Evolutionary conservation across 225 moss, liverwort and hornwort species (phyloP), one percentile per base, ranked within the genome.

Genomic region (Pleurozium schreberi): DNA sequence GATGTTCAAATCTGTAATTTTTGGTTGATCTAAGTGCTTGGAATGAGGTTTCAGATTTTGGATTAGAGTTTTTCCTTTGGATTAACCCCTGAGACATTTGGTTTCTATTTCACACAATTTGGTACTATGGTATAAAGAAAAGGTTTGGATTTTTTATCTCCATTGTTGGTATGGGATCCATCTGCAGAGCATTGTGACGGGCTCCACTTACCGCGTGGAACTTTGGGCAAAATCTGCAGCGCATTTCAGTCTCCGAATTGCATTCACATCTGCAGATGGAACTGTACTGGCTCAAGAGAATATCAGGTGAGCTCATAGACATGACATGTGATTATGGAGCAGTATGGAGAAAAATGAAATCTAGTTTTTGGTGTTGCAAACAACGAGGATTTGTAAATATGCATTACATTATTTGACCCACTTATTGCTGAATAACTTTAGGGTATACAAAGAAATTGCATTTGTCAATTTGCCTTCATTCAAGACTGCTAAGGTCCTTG

Each of bases 131-230:
- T 36, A 28, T 18, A 13, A 36, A 52, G 42, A 42, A 31, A 40
- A 57, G 6, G 30, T 21, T 66, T 23, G 40, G 9, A 13, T 21
- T 34, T 42, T 34, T 25, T 43, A 85, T 73, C 71, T 71, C 4
- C 3, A 15, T 31, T 45, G 85, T 58, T 71, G 58, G 12, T 31
- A 0, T 42, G 49, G 62, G 25, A 74, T 82, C 61, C 71, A 18
- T 84, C 55, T 84, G 67, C 94, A 98, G 98, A 93, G 93, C 87
- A 91, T 99, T 80, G 89, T 82, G 75, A 75, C 85, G 5, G 95
- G 96, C 70, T 90, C 93, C 25, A 92, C 86, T 2, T 97, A 97
- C 95, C 67, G n/a, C 15, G 92, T 99, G 19, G 86, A 92, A 20
- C 90, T 97, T 28, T 97, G 96, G 95, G 78, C 94, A 63, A 91